Evolutionary conservation across 441 rosid species (phyloP), one percentile per base, ranked within the genome.

Genomic region (Brassica hybrid): DNA sequence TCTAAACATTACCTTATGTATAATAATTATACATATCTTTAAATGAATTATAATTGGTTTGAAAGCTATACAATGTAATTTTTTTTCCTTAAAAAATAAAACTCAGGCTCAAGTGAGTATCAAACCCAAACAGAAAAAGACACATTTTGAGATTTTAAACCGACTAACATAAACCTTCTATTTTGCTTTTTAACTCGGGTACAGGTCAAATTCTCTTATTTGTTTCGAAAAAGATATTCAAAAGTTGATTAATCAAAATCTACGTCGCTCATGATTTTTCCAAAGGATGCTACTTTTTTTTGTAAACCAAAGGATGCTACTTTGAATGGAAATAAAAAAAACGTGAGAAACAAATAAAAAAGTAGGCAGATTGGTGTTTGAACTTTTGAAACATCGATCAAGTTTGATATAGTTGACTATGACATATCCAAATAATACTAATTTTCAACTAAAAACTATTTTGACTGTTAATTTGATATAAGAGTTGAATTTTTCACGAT

Each of bases 251-350:
- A 60, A 48, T 43, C 34, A 13, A 30, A 67, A 17, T 12, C 14
- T 68, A 67, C 16, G 17, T 12, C 45, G 32, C 17, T 48, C 21
- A 18, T 3, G 54, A 34, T 19, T 34, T 67, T 76, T 69, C 32
- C 61, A 58, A 75, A 75, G 9, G n/a, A 30, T 36, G 52, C 67
- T 75, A 75, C 61, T 67, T 75, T 75, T 27, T 32, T 32, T 32
- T 6, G 38, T 32, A 32, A 32, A 32, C 38, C 64, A 61, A 76
- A 76, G 12, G 16, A 21, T 41, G 45, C 69, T 76, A 76, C 64
- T 69, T 76, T 76, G 74, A 76, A 69, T 61, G 58, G 14, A 76
- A 36, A 12, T 14, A 17, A 43, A 52, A 45, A 50, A 69, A 50
- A 60, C 54, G 52, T 76, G 64, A 50, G 30, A 69, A 34, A 48